Conservation (phyloP, 108 stramenopile species). For the Pelagomonas calceolata region DNA sequence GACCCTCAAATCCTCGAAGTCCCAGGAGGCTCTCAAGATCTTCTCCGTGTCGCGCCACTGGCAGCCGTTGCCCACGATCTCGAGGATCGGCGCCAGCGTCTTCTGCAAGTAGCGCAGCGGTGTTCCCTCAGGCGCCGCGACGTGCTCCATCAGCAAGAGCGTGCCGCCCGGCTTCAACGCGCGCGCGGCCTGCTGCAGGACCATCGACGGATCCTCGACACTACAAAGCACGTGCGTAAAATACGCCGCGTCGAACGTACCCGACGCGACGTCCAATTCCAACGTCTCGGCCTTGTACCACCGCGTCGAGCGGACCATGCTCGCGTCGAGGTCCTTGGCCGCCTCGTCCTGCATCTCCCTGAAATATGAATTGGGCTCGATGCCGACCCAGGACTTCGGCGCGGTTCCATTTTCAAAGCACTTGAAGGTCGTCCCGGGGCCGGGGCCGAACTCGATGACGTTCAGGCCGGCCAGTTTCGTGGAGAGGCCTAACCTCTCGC, state of each 20-base stretch:
- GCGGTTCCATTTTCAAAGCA: conserved; percentile 28
- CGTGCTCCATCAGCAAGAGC: conserved; percentile 45
- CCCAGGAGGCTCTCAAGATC: neutral
- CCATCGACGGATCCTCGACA: conserved; percentile 29
- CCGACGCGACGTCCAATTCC: conserved; percentile 15
- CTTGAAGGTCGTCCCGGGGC: conserved; percentile 46
- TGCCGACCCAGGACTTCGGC: conserved; percentile 36
- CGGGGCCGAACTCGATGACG: conserved; percentile 43
- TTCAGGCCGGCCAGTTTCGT: neutral
- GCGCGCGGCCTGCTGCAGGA: conserved; percentile 41
- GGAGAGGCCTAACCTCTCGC: neutral
- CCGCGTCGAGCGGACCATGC: conserved; percentile 25
- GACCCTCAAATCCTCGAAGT: too few relatives aligned
- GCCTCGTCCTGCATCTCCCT: conserved; percentile 27
- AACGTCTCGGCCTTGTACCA: conserved; percentile 34
- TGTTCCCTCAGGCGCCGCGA: conserved; percentile 23
- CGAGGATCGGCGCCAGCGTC: conserved; percentile 27
- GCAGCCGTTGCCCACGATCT: conserved; percentile 44
- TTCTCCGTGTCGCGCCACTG: conserved; percentile 20
- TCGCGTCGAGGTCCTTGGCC: conserved; percentile 19
- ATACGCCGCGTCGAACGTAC: conserved; percentile 32
- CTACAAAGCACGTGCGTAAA: conserved; percentile 43
- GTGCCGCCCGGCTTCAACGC: conserved; percentile 51
- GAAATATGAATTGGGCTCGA: conserved; percentile 42
- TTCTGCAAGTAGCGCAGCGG: conserved; percentile 17